phyloP scores from a whole-genome alignment of 345 rosid species.

The Sapria himalayana region DNA sequence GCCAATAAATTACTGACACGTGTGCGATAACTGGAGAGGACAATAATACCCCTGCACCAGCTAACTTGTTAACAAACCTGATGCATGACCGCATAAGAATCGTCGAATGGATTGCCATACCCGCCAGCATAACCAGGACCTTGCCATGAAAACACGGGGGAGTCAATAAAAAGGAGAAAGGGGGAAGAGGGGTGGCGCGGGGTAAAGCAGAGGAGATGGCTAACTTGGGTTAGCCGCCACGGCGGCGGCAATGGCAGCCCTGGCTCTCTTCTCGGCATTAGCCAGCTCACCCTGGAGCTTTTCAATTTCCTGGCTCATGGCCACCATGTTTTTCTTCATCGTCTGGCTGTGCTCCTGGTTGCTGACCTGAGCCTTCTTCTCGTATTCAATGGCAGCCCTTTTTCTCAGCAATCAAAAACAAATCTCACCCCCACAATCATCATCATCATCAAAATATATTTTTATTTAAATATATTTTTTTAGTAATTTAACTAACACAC shows the following conservation, averaged over 20 bases:
- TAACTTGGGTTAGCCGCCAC: slow-evolving; percentile 30
- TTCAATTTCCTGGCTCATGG: slow-evolving; percentile 29
- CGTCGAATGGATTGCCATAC: slow-evolving; percentile 23
- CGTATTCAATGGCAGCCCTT: slow-evolving; percentile 55
- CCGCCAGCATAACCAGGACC: slow-evolving; percentile 23
- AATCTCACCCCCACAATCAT: too few relatives aligned
- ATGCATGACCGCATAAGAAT: slow-evolving; percentile 21
- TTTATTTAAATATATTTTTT: too few relatives aligned
- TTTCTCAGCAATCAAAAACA: slow-evolving; percentile 4
- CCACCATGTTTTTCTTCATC: slow-evolving; percentile 37
- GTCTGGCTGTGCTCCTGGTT: slow-evolving; percentile 38
- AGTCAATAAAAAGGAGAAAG: too few relatives aligned
- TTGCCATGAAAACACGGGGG: slow-evolving; percentile 6
- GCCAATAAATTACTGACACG: too few relatives aligned
- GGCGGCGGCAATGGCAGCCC: slow-evolving; percentile 15
- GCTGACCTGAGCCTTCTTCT: slow-evolving; percentile 47
- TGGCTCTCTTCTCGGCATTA: slow-evolving; percentile 28
- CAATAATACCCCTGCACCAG: too few relatives aligned
- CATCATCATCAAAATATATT: too few relatives aligned
- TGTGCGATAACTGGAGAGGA: too few relatives aligned
- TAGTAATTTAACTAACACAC: too few relatives aligned
- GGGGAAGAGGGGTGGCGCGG: too few relatives aligned
- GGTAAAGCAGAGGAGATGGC: background rate
- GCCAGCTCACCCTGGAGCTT: slow-evolving; percentile 25
- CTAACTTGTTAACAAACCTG: too few relatives aligned